Evolutionary conservation across 495 filamentous ascomycete genomes (phyloP).

Genomic region (Neurospora africana): DNA sequence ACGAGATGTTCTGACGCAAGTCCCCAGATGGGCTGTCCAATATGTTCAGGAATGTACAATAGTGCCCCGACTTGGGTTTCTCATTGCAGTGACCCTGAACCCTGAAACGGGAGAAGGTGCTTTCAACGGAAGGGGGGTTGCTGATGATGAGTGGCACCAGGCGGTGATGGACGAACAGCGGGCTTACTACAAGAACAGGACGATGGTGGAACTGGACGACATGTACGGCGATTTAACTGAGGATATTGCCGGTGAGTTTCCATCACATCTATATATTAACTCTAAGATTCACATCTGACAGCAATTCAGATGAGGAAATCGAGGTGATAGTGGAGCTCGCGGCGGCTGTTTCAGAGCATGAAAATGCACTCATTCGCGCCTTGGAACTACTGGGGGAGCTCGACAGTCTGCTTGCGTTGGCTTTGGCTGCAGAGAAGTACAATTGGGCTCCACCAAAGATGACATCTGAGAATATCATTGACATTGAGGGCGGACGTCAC

Average conservation of each 20-base stretch:
- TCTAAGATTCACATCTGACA: background rate
- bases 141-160: slow-evolving; percentile 57
- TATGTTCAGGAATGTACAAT: slow-evolving; percentile 62
- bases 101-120: slow-evolving; percentile 47
- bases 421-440: slow-evolving; percentile 67
- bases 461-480: slow-evolving; percentile 59
- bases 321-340: slow-evolving; percentile 76
- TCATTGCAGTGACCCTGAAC: slow-evolving; percentile 64
- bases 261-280: background rate
- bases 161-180: slow-evolving; percentile 63
- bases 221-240: slow-evolving; percentile 78
- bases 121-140: slow-evolving; percentile 51
- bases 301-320: slow-evolving; percentile 66
- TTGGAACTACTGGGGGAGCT: slow-evolving; percentile 80
- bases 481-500: slow-evolving; percentile 77
- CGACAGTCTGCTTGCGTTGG: slow-evolving; percentile 76
- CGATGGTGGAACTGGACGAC: slow-evolving; percentile 76
- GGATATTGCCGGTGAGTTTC: slow-evolving; percentile 60
- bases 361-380: slow-evolving; percentile 51
- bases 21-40: slow-evolving; percentile 47
- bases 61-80: slow-evolving; percentile 85
- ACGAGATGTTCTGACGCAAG: slow-evolving; percentile 45
- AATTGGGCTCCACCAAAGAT: slow-evolving; percentile 61
- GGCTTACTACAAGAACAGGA: slow-evolving; percentile 78
- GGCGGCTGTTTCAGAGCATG: slow-evolving; percentile 58